Evolutionary conservation across 495 filamentous ascomycete genomes (phyloP), one percentile per base, ranked within the genome.

Genomic region (Oleoguttula mirabilis): DNA sequence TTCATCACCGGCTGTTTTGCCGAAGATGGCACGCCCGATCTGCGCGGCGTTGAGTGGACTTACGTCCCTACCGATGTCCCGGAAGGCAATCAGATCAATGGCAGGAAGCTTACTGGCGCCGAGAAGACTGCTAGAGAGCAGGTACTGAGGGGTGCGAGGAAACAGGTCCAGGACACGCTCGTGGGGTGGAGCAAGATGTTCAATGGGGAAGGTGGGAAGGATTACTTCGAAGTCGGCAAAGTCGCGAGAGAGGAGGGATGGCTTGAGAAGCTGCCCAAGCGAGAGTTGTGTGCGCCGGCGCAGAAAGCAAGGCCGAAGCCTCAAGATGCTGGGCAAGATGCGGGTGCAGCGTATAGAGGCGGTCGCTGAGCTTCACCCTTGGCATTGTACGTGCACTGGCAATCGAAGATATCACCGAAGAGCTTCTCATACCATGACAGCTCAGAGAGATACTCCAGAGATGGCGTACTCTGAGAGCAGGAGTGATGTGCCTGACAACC

Each of bases 1-100:
- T 99, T 85, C 63, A 77, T 99, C n/a, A 94, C 90, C n/a, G 84
- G 84, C 2, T 99, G 90, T 60, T 99, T 99, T 68, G 64, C 74
- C 22, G 79, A 82, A 36, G 88, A 96, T 66, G 64, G 80, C 27
- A 92, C 78, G 4, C 62, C 76, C 1, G 88, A 96, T 60, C 60
- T 95, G 62, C 67, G 76, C 16, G 92, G 92, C 1, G 82, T 84
- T 1, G 90, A 96, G 66, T 74, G 80, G 46, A 90, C 88, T 78
- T 96, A 75, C 60, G 66, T 96, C 14, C 84, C 87, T 0, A 54
- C 82, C 3, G 82, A 85, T 47, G 35, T 45, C 6, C 33, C 31
- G 10, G 39, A 5, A 0, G 30, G 28, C 30, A 35, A 44, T 8
- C 75, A 83, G 50, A 70, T 68, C 6, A 36, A 25, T 17, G 47